Base-by-base conservation (phyloP, 1,139 yeast genomes). In the Entelexis sorbosivorans region DNA sequence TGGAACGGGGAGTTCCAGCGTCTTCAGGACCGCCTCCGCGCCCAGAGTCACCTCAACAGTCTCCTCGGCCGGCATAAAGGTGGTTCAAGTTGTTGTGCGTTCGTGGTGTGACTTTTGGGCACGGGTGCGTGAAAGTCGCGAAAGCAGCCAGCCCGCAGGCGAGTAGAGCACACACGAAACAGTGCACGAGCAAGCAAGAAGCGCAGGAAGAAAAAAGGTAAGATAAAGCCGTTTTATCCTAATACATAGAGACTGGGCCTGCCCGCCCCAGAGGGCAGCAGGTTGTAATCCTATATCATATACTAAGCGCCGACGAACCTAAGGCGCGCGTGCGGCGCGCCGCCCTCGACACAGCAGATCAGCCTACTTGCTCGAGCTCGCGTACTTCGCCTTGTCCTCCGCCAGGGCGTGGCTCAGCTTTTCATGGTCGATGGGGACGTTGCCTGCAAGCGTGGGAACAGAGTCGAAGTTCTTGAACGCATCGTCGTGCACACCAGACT, bases 361-460 rank as follows among this genome's bases (percentile, higher is more conserved):
- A 22, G 38, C 14, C 24, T 20, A 20, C 7, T 35, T 13, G 38
- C 24, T 4, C 20, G 14, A 10, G 16, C 14, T 24, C 8, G 42
- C 32, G 14, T 29, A 43, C 51, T 52, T 51, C 2, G 51, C 54
- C 44, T 50, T 48, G 47, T 54, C 54, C 26, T 52, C 56, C 14
- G 52, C 50, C 11, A 55, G 50, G 8, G 50, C 39, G 11, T 53
- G 53, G 7, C 33, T 33, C 32, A 55, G 49, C 51, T 51, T 56
- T 26, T 53, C 55, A 38, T 57, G 59, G 54, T 63, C 61, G 34
- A 64, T 57, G 38, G 63, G 60, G 42, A 65, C 62, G 48, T 59
- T 61, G 49, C 68, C 68, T 33, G 57, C 58, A 20, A 65, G 56
- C 14, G 68, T 58, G 46, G 68, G 68, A 9, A 65, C 67, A 19